Evolutionary conservation across 176 grass and related monocot genomes (phyloP).

Genomic region (Puccinellia tenuiflora): DNA sequence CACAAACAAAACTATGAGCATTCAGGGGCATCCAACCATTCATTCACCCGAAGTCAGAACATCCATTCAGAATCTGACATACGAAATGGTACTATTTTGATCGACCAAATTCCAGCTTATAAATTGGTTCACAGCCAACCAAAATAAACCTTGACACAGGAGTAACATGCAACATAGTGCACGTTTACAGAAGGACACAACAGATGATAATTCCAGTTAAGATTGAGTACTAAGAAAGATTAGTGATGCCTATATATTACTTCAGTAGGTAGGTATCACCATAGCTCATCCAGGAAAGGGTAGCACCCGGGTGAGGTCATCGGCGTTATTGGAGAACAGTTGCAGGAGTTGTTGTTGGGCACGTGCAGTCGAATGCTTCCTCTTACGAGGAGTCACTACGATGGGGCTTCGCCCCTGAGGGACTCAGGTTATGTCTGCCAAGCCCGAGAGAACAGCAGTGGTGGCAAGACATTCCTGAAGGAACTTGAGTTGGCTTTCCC

Average conservation of each 20-base stretch:
- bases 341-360: constrained; percentile 65
- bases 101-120: neutral
- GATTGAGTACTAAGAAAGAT: neutral
- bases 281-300: constrained; percentile 22
- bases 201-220: neutral
- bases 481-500: neutral
- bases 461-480: neutral
- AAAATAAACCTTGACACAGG: neutral
- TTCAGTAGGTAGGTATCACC: constrained; percentile 20
- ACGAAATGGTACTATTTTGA: neutral
- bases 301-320: constrained; percentile 30
- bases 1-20: neutral
- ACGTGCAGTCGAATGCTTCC: constrained; percentile 40
- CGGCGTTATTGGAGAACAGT: constrained; percentile 43
- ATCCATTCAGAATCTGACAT: neutral
- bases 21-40: neutral
- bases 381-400: constrained; percentile 29
- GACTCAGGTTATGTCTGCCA: constrained; percentile 19
- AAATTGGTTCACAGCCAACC: neutral
- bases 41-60: neutral
- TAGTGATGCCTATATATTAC: neutral
- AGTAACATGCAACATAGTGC: neutral
- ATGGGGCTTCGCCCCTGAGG: constrained; percentile 15
- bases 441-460: constrained; percentile 12
- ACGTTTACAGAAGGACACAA: neutral